phyloP scores from a whole-genome alignment of 129 eudicot species.

The Oenanthe sinensis region DNA sequence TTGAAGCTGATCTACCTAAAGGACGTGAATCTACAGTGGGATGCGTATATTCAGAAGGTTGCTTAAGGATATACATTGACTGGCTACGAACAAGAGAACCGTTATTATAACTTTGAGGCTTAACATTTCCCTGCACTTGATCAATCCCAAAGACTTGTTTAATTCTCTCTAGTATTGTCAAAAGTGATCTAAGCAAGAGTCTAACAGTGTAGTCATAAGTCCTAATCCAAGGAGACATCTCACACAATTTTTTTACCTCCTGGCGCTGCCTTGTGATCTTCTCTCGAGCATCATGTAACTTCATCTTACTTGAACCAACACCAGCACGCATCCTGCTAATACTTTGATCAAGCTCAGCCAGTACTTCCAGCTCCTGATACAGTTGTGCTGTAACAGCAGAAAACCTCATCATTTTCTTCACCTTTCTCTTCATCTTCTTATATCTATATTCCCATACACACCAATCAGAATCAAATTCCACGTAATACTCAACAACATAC shows the following conservation, averaged over 20 bases:
- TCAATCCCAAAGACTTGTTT: conserved; percentile 40
- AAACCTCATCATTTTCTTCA: conserved; percentile 69
- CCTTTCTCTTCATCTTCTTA: conserved; percentile 83
- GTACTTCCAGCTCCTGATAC: conserved; percentile 51
- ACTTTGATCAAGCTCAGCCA: conserved; percentile 57
- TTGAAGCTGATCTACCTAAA: conserved; percentile 46
- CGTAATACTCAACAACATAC: conserved; percentile 39
- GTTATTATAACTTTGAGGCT: conserved; percentile 11
- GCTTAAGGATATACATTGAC: conserved; percentile 30
- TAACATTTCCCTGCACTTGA: conserved; percentile 15
- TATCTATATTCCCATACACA: conserved; percentile 58
- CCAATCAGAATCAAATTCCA: conserved; percentile 48
- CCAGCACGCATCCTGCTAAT: conserved; percentile 52
- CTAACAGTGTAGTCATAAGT: conserved; percentile 67
- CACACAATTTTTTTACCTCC: conserved; percentile 56
- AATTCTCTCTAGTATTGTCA: conserved; percentile 65
- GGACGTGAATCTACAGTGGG: conserved; percentile 22
- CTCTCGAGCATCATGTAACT: conserved; percentile 56
- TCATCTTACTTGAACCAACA: conserved; percentile 36
- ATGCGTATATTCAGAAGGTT: conserved; percentile 29
- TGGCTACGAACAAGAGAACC: conserved; percentile 35
- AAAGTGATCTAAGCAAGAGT: conserved; percentile 63
- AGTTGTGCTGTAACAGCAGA: conserved; percentile 48
- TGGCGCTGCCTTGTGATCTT: conserved; percentile 83
- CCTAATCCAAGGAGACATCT: conserved; percentile 82